Evolutionary conservation across 2,329 filamentous ascomycete species (phyloP), one percentile per base, ranked within the genome.

Genomic region (Fusarium nodosum): DNA sequence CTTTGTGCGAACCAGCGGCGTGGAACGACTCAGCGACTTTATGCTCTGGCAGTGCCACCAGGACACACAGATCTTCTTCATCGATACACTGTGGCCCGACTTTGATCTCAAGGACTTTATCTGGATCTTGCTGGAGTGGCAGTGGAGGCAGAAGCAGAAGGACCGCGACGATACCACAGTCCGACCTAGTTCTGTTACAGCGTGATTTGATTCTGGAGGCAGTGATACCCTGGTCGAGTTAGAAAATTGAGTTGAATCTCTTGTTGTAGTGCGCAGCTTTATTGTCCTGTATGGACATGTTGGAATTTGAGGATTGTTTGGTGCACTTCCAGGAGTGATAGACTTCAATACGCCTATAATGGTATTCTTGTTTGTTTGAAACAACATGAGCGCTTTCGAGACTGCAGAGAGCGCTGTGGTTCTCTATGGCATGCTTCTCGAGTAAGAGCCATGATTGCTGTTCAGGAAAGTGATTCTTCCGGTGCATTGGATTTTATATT

Each of bases 41-140:
- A 96, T 99, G 94, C 89, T 99, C 34, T 99, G 96, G 96, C 96
- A 99, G 80, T 96, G 93, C 74, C 94, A 98, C 77, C 89, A 97
- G 76, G 86, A 95, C 68, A 97, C 96, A 0, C 92, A 97, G 64
- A 91, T 99, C 69, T 93, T 97, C 63, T 99, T 98, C 77, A 82
- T 97, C 59, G 88, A 97, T 74, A 96, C 93, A 69, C 84, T 97
- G 66, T 99, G 96, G 96, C 96, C 96, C 3, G 93, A 97, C 68
- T 97, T 99, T 74, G 94, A 97, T 77, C 85, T 99, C 7, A 95
- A 94, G 90, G 88, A 94, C 62, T 97, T 98, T 79, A 80, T 99
- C 20, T 96, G 95, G 11, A 94, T 99, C 24, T 82, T 99, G 56
- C 84, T 98, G 50, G 94, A 97, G 78, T 99, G 96, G 95, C 88